Percentiles rank a stretch among this genome's conserved stretches.
Evolutionary conservation across 345 rosid species (phyloP).

Genomic region (Camelina laxa): DNA sequence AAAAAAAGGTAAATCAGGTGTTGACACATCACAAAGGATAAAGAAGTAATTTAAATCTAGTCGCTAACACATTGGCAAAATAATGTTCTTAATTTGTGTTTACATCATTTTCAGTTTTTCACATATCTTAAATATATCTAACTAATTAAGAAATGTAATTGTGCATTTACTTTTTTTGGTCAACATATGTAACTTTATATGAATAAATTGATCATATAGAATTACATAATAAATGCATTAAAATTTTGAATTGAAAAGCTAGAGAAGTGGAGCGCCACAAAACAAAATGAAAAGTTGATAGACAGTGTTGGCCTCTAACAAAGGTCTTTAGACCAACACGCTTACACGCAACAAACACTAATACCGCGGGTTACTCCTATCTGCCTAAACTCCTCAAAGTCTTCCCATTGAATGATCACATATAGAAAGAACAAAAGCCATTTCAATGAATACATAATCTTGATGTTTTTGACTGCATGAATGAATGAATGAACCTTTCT

Average conservation of each 20-base stretch:
- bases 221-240: conserved; percentile 4
- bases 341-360: neutral
- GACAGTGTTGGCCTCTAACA: conserved; percentile 22
- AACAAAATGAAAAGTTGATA: neutral
- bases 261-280: conserved; percentile 43
- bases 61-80: neutral
- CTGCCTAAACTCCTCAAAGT: conserved; percentile 9
- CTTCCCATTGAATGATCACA: conserved; percentile 12
- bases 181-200: neutral
- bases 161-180: neutral
- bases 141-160: neutral
- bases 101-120: neutral
- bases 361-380: conserved; percentile 10
- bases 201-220: neutral
- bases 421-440: neutral
- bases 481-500: neutral
- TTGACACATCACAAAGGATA: neutral
- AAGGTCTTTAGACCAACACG: conserved; percentile 4
- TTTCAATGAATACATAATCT: conserved; percentile 3
- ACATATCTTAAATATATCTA: neutral
- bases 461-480: conserved; percentile 23
- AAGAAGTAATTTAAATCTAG: neutral
- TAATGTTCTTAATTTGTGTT: neutral
- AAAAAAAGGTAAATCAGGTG: neutral
- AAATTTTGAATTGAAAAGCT: conserved; percentile 14